These are phyloP conservation scores for Pleurotus tuoliensis DNA, from an alignment of 768 basidiomycete genomes.

Conservation along the genomic window DNA sequence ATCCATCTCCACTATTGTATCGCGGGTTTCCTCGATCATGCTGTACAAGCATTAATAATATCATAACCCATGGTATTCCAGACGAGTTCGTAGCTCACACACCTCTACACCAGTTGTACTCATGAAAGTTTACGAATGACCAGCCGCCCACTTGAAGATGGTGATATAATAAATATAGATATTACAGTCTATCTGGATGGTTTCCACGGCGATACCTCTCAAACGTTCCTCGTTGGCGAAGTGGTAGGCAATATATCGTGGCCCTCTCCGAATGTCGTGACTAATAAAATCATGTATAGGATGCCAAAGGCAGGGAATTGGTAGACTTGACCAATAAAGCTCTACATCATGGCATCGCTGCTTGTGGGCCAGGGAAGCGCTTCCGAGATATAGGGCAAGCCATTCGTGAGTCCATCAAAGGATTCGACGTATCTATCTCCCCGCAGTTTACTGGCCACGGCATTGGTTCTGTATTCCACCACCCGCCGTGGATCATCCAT, in stretches of 20 bases:
- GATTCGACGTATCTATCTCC: slow-evolving; percentile 53
- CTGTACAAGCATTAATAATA: slow-evolving; percentile 85
- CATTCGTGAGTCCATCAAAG: slow-evolving; percentile 36
- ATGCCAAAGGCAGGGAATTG: slow-evolving; percentile 63
- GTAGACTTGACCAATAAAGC: slow-evolving; percentile 61
- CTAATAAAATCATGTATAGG: slow-evolving; percentile 40
- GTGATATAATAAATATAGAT: slow-evolving; percentile 88
- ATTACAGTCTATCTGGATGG: slow-evolving; percentile 81
- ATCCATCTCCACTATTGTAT: slow-evolving; percentile 84
- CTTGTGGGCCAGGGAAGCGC: slow-evolving; percentile 68
- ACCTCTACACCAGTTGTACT: background rate
- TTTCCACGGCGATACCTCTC: slow-evolving; percentile 87
- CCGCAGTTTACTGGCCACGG: slow-evolving; percentile 82
- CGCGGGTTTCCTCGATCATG: slow-evolving; percentile 72
- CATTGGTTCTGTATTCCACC: slow-evolving; percentile 79
- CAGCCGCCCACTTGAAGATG: slow-evolving; percentile 76
- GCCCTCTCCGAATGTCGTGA: background rate
- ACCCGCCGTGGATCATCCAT: slow-evolving; percentile 81
- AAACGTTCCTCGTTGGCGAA: slow-evolving; percentile 76
- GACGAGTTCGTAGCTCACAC: slow-evolving; percentile 58
- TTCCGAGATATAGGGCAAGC: slow-evolving; percentile 70
- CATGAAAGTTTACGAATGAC: background rate
- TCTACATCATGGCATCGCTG: slow-evolving; percentile 63
- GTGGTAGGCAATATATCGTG: slow-evolving; percentile 45
- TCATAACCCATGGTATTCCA: slow-evolving; percentile 86